Evolutionary conservation across 2,329 filamentous ascomycete species (phyloP).

Genomic region (Alternaria brassicicola): DNA sequence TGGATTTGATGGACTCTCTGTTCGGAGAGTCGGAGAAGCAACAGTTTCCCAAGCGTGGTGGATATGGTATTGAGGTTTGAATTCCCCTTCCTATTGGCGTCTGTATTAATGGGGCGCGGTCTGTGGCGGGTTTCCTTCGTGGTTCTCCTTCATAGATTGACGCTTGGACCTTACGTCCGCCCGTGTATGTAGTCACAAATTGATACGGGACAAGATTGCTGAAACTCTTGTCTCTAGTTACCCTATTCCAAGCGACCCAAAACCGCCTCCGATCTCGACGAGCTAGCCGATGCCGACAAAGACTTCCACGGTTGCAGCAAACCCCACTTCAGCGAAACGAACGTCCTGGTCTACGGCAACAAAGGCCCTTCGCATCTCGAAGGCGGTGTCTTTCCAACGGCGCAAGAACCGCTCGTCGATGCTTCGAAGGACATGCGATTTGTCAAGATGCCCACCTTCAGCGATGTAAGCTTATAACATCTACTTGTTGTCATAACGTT

Average conservation of each 20-base stretch:
- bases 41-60: slow-evolving; percentile 59
- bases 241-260: slow-evolving; percentile 83
- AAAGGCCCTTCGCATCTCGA: slow-evolving; percentile 51
- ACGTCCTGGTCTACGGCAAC: slow-evolving; percentile 71
- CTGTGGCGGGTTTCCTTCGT: slow-evolving; percentile 52
- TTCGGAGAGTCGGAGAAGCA: slow-evolving; percentile 69
- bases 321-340: slow-evolving; percentile 78
- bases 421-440: slow-evolving; percentile 69
- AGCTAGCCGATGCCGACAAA: slow-evolving; percentile 68
- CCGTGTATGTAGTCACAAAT: slow-evolving; percentile 55
- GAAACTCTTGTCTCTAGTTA: slow-evolving; percentile 67
- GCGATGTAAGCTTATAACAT: slow-evolving; percentile 43
- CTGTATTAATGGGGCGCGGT: slow-evolving; percentile 40
- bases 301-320: slow-evolving; percentile 76
- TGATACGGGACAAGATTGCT: slow-evolving; percentile 47
- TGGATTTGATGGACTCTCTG: slow-evolving; percentile 94
- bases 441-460: slow-evolving; percentile 63
- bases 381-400: slow-evolving; percentile 60
- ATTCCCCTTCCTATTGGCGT: slow-evolving; percentile 50
- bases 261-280: slow-evolving; percentile 66
- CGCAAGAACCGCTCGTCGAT: slow-evolving; percentile 65
- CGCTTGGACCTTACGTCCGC: slow-evolving; percentile 32
- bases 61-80: slow-evolving; percentile 89
- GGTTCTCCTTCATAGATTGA: slow-evolving; percentile 43
- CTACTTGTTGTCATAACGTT: background rate